Evolutionary conservation across 2,329 filamentous ascomycete species (phyloP), one percentile per base, ranked within the genome.

Genomic region (Paraphoma sp.): DNA sequence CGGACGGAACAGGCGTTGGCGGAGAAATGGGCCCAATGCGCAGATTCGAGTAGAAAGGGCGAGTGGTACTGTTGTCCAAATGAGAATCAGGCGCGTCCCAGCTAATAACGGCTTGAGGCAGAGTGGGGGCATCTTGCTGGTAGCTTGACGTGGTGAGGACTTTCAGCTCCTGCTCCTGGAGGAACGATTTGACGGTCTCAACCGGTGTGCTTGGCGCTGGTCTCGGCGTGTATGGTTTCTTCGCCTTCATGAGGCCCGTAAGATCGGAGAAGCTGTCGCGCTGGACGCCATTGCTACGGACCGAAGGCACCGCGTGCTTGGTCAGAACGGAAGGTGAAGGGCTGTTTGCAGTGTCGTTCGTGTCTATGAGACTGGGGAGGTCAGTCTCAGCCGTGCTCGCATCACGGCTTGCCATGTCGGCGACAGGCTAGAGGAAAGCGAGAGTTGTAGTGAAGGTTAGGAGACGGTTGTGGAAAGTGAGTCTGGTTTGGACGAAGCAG

Each of bases 261-360:
- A 69, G 64, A 14, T 50, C 62, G 6, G 54, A 60, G 50, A 70
- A 68, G 43, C 60, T 67, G 42, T 70, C 65, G 14, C 17, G 53
- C 6, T 52, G 48, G 12, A 17, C 4, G 4, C 33, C 14, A 16
- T 47, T 49, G 38, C 29, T 11, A n/a, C 14, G 44, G 10, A 12
- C 31, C 7, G 44, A 23, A n/a, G 40, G 7, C 6, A 7, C 3
- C 14, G 33, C 10, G 23, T 23, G 23, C 23, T 23, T 23, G 23
- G 23, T 23, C 23, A 23, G 23, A 23, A 23, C 23, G 23, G 23
- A 23, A 23, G 23, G 23, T 23, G 23, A 23, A 23, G 23, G 23
- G 23, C 33, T 36, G 10, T 7, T 14, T 36, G 33, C 9, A 10
- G 14, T 10, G 33, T 36, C 33, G 33, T 10, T 7, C 9, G 3